Evolutionary conservation across 345 rosid genomes (phyloP).

Genomic region (Brassica carinata): DNA sequence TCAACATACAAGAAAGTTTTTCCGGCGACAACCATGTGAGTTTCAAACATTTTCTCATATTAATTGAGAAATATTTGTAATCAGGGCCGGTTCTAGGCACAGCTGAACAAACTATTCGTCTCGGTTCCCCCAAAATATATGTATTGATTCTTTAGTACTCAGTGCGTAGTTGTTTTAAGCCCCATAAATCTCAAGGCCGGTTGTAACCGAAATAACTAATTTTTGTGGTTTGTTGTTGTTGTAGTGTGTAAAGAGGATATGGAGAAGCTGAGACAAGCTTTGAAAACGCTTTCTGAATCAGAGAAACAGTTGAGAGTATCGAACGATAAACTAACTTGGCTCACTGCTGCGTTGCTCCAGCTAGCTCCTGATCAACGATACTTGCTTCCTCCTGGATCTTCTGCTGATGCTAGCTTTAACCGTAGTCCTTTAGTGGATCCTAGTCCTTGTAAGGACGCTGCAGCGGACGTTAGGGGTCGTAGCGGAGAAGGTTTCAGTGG

Average conservation of each 20-base stretch:
- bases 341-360: constrained; percentile 95
- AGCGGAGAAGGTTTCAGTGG: constrained; percentile 22
- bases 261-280: constrained; percentile 93
- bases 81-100: neutral
- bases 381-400: constrained; percentile 54
- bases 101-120: no score
- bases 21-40: constrained; percentile 80
- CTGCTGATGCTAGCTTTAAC: constrained; percentile 66
- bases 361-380: constrained; percentile 98
- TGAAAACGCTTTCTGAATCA: constrained; percentile 92
- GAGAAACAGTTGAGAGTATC: constrained; percentile 94
- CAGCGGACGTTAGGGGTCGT: neutral
- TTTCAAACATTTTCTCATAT: constrained; percentile 5
- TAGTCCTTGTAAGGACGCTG: neutral
- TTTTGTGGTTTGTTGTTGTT: constrained; percentile 16
- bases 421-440: constrained; percentile 9
- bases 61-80: neutral
- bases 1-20: constrained; percentile 70
- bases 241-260: constrained; percentile 88
- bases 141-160: no score
- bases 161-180: no score
- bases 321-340: constrained; percentile 91
- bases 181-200: neutral
- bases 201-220: constrained; percentile 2
- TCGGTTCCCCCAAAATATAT: no score